Base-by-base conservation (phyloP, 768 basidiomycete genomes). In the Suillus placidus region DNA sequence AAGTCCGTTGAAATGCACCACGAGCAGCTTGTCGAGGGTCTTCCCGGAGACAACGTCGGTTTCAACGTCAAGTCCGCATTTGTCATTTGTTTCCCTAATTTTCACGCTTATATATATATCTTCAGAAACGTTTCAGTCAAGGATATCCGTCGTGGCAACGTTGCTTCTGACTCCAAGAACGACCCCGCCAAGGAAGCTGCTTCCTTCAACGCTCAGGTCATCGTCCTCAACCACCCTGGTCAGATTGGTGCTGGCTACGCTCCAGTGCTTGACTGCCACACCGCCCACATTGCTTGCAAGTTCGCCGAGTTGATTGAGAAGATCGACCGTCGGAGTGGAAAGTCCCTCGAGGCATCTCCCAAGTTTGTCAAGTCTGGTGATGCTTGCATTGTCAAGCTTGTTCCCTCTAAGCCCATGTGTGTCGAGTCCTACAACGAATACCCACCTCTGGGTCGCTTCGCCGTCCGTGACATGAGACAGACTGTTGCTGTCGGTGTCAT, bases 1-100 rank as follows among this genome's bases (percentile, higher is more conserved):
- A 99, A 99, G 91, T 99, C 97, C 74, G 95, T 97, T 80, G 96
- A 98, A 85, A 98, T 98, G 97, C 95, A 97, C 79, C 95, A 96
- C 89, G 94, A 96, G 80, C 94, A 96, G 82, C 95, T 99, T 80
- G 89, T 85, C 79, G 85, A 93, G 82, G 97, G 97, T 84, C 71
- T 84, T 69, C 97, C 97, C 67, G 97, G 97, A 86, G 97, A 99
- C 88, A 99, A 99, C 82, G 97, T 99, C 78, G 94, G 95, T 72
- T 99, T 97, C 89, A 97, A 97, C 90, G 92, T 96, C 85, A 97
- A 96, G 91, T 91, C 71, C 32, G 88, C 77, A 9, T 20, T 71
- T 65, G 63, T 64, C 32, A 30, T 63, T 49, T 26, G 49, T 63
- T 4, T 12, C 52, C 61, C 10, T 18, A 30, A n/a, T 63, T 57